Conservation (phyloP, 768 basidiomycete species). For the Russula sp. region DNA sequence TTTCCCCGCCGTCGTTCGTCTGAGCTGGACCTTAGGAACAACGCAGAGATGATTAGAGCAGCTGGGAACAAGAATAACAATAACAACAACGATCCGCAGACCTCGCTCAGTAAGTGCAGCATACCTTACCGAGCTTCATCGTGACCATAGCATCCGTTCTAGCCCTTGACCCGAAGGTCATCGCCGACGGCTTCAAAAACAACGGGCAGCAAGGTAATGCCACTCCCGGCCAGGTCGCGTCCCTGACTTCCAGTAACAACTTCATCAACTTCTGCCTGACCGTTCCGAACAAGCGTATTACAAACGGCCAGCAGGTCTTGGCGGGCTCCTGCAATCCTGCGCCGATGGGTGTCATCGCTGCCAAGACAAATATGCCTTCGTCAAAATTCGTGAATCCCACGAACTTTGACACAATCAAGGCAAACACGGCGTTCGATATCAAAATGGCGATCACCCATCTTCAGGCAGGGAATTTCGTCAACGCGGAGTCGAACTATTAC, state of each 20-base stretch:
- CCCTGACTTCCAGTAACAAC: conserved; percentile 54
- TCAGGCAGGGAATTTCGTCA: conserved; percentile 45
- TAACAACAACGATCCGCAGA: conserved; percentile 4
- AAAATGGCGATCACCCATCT: conserved; percentile 35
- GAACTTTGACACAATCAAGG: conserved; percentile 38
- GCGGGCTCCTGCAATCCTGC: conserved; percentile 36
- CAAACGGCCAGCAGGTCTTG: conserved; percentile 39
- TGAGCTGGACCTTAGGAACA: neutral
- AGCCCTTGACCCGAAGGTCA: conserved; percentile 41
- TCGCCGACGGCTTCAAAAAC: conserved; percentile 41
- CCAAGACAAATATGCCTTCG: conserved; percentile 41
- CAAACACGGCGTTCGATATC: conserved; percentile 42
- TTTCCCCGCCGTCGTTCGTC: conserved; percentile 18
- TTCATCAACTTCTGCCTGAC: conserved; percentile 53
- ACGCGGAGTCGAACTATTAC: conserved; percentile 43
- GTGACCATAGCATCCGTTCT: neutral
- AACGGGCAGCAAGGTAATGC: conserved; percentile 39
- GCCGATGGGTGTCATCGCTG: conserved; percentile 41
- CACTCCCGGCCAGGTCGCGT: conserved; percentile 41
- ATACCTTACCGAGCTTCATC: neutral
- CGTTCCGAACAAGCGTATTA: conserved; percentile 34
- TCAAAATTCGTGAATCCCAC: conserved; percentile 39
- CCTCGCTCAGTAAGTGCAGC: conserved; percentile 1
- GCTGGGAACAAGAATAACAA: neutral
- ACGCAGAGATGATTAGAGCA: neutral